These are phyloP conservation scores for Apiotrichum domesticum DNA, from an alignment of 1,284 basidiomycete genomes.

Conservation along the genomic window DNA sequence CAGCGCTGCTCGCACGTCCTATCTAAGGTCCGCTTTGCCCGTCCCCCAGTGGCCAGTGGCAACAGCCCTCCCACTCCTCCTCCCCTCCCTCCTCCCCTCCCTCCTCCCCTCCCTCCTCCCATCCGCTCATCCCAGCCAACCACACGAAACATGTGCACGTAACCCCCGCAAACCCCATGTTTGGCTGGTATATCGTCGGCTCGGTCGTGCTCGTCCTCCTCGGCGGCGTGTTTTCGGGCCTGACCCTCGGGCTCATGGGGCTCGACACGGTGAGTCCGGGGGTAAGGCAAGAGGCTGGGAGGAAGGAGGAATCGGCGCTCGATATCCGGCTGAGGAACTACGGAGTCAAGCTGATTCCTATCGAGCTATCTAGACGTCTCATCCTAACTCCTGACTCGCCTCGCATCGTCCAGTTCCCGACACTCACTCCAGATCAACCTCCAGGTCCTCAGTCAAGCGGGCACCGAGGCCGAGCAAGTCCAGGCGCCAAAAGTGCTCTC, in stretches of 20 bases:
- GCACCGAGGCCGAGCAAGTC: constrained; percentile 43
- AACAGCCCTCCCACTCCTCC: too few species aligned
- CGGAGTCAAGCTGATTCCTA: too few species aligned
- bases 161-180: constrained; percentile 23
- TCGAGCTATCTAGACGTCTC: too few species aligned
- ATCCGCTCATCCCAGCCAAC: not conserved
- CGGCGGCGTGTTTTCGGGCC: constrained; percentile 51
- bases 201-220: constrained; percentile 29
- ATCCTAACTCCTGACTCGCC: not conserved
- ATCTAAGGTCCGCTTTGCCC: too few species aligned
- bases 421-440: constrained; percentile 32
- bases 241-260: constrained; percentile 53
- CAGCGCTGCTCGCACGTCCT: too few species aligned
- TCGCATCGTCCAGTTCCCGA: not conserved
- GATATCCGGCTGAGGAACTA: too few species aligned
- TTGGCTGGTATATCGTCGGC: constrained; percentile 32
- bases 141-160: constrained; percentile 33
- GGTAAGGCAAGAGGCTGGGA: too few species aligned
- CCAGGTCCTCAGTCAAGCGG: constrained; percentile 45
- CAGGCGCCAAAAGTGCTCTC: constrained; percentile 48
- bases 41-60: too few species aligned
- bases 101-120: too few species aligned
- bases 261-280: constrained; percentile 39
- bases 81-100: too few species aligned
- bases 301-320: too few species aligned